These are phyloP conservation scores for Wickerhamiella allomyrinae DNA, from an alignment of 805 yeast genomes.

Conservation along the genomic window DNA sequence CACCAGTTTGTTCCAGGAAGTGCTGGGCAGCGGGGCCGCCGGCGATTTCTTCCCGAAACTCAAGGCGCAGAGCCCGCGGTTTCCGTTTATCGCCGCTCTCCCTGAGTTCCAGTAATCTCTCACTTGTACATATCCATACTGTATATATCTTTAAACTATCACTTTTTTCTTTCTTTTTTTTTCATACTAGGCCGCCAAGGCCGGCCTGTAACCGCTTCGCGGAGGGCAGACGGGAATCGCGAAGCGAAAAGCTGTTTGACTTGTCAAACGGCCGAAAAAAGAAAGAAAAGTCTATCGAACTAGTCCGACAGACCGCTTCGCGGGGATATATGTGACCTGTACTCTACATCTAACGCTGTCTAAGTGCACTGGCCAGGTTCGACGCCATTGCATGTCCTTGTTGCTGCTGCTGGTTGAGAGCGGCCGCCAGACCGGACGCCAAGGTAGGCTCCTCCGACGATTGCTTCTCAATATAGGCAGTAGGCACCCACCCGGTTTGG, in stretches of 20 bases:
- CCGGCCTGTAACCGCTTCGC: too few relatives aligned
- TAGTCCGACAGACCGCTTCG: too few relatives aligned
- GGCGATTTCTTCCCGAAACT: neutral
- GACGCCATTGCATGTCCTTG: conserved; percentile 18
- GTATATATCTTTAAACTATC: neutral
- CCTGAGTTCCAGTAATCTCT: too few relatives aligned
- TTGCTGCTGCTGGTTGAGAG: conserved; percentile 16
- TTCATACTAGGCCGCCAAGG: too few relatives aligned
- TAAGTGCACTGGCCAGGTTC: conserved; percentile 15
- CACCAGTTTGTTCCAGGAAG: conserved; percentile 5
- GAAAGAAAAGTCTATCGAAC: too few relatives aligned
- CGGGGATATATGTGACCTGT: too few relatives aligned
- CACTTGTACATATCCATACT: too few relatives aligned
- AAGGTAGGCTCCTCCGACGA: conserved; percentile 8
- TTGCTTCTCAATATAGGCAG: conserved; percentile 54
- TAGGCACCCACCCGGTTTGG: conserved; percentile 94
- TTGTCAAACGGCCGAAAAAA: too few relatives aligned
- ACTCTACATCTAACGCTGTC: conserved; percentile 4
- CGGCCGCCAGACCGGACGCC: conserved; percentile 16
- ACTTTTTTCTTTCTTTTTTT: neutral
- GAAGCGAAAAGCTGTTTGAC: too few relatives aligned
- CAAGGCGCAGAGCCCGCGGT: neutral
- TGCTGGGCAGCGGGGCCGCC: neutral
- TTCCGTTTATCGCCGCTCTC: neutral
- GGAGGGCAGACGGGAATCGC: too few relatives aligned